Evolutionary conservation across 768 basidiomycete species (phyloP).

Genomic region (Suillus lakei): DNA sequence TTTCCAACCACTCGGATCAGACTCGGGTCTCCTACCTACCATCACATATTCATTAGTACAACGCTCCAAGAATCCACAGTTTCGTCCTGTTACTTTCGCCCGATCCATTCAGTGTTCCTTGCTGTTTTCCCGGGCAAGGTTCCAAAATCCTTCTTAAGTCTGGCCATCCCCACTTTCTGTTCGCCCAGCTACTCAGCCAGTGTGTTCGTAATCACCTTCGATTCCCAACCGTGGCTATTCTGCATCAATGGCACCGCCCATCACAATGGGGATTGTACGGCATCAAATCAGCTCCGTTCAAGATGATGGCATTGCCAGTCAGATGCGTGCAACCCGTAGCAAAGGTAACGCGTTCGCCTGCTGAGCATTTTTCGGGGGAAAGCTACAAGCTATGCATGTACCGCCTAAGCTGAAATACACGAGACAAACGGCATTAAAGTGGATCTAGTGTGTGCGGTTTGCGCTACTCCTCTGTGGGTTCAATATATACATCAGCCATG

Average conservation of each 20-base stretch:
- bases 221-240: neutral
- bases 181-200: neutral
- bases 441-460: slow-evolving; percentile 31
- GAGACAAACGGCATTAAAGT: slow-evolving; percentile 20
- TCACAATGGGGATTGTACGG: neutral
- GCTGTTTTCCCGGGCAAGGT: no score
- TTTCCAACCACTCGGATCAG: no score
- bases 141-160: no score
- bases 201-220: neutral
- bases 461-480: slow-evolving; percentile 56
- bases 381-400: slow-evolving; percentile 57
- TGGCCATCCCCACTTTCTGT: neutral
- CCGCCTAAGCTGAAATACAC: slow-evolving; percentile 7
- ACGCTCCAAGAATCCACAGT: no score
- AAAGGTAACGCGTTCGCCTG: slow-evolving; percentile 22
- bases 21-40: no score
- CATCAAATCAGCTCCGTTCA: neutral
- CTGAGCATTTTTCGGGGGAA: slow-evolving; percentile 43
- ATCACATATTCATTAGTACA: no score
- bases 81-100: no score
- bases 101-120: no score
- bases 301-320: slow-evolving; percentile 24
- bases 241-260: neutral
- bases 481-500: slow-evolving; percentile 41
- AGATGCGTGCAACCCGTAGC: slow-evolving; percentile 42